Evolutionary conservation across 164 flowering plant species (phyloP).

Genomic region (Protea cynaroides): DNA sequence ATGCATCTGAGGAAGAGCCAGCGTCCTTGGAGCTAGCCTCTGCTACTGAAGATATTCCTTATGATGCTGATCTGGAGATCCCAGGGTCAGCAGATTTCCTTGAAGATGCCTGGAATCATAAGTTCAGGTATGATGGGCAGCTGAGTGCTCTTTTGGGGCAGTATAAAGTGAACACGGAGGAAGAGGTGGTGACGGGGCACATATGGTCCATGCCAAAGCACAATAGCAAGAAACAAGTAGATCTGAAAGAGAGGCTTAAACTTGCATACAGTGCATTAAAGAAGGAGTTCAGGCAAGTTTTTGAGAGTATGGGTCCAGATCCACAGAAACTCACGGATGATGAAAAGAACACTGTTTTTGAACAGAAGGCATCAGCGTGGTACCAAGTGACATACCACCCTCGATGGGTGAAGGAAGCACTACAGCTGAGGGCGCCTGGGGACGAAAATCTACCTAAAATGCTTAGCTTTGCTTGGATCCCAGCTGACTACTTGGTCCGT

Average conservation of each 20-base stretch:
- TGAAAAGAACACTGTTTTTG: conserved; percentile 51
- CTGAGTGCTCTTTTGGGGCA: conserved; percentile 64
- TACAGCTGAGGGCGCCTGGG: conserved; percentile 37
- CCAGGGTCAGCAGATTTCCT: conserved; percentile 49
- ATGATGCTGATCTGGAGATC: conserved; percentile 62
- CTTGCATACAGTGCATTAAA: conserved; percentile 58
- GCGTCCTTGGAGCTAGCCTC: conserved; percentile 16
- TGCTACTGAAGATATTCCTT: conserved; percentile 33
- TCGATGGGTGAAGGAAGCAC: conserved; percentile 46
- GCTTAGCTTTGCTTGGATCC: conserved; percentile 92
- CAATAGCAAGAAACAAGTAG: conserved; percentile 69
- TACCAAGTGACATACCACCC: conserved; percentile 88
- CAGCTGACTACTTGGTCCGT: conserved; percentile 79
- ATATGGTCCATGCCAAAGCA: conserved; percentile 85
- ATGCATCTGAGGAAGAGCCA: conserved; percentile 33
- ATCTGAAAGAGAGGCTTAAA: conserved; percentile 74
- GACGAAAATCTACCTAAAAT: conserved; percentile 21
- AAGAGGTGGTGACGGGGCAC: conserved; percentile 86
- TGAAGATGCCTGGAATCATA: conserved; percentile 63
- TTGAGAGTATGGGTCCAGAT: conserved; percentile 43
- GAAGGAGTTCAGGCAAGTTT: conserved; percentile 60
- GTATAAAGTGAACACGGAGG: conserved; percentile 71
- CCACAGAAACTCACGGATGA: conserved; percentile 35
- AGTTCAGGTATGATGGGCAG: conserved; percentile 73
- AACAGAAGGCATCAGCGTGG: conserved; percentile 94